Evolutionary conservation across 768 basidiomycete genomes (phyloP), one percentile per base, ranked within the genome.

Genomic region (Leccinum pellstonianum): DNA sequence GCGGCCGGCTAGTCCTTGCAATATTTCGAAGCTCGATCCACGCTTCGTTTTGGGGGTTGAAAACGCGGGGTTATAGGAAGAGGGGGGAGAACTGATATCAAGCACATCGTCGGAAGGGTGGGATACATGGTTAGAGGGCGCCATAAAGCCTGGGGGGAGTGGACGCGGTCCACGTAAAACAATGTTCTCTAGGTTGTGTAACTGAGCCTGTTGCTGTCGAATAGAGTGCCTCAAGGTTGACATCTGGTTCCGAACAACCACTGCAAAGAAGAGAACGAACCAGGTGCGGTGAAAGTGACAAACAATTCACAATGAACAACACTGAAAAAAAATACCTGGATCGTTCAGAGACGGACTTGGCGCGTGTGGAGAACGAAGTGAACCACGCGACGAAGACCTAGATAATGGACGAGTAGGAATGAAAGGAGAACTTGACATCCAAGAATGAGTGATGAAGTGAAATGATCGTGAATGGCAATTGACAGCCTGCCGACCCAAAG

Each of bases 161-260:
- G 86, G 84, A 58, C 91, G 82, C 15, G 90, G 87, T 17, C 84
- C 84, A 64, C 83, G 83, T 53, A 86, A 80, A 52, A 93, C 75
- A 55, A 83, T 79, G 68, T 79, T 88, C 71, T 93, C 91, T 55
- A 92, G 81, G 41, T 68, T 79, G 64, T 86, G 82, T 37, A 91
- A 73, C 66, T 92, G 89, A 19, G 90, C 90, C 77, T 91, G 89
- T 69, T 93, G 88, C 66, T 92, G 90, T 62, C 91, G 78, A 66
- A 93, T 93, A 69, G 81, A 84, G 71, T 93, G 91, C 75, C 88
- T 91, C 68, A 93, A 76, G 43, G 86, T 86, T 64, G 89, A 90
- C 75, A 93, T 86, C 61, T 92, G 90, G 66, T 84, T 86, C 57
- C 91, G 84, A 55, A 91, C 79, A 62, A 85, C 82, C 69, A 91